Evolutionary conservation across 2,329 filamentous ascomycete genomes (phyloP).

Genomic region (Cytospora schulzeri): DNA sequence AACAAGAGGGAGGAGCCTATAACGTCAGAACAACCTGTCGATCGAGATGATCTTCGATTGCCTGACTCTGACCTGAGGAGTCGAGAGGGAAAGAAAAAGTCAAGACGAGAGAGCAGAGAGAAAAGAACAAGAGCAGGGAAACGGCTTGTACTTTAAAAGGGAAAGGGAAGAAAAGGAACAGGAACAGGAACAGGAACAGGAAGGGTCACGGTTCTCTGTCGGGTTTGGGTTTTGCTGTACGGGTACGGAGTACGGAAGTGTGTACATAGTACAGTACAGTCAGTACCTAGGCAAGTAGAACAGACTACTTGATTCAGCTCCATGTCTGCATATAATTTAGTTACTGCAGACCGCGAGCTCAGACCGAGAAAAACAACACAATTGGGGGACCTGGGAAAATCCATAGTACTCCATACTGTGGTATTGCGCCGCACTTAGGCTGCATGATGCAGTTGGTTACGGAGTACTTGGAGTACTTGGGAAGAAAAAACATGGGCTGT

Average conservation of each 20-base stretch:
- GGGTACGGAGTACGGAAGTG: neutral
- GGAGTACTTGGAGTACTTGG: too few relatives aligned
- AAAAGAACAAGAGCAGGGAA: conserved; percentile 1
- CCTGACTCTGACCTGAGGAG: neutral
- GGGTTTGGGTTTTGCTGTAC: conserved; percentile 1
- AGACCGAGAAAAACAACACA: too few relatives aligned
- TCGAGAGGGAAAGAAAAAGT: conserved; percentile 8
- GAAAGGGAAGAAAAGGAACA: neutral
- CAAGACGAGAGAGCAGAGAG: neutral
- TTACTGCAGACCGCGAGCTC: too few relatives aligned
- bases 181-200: neutral
- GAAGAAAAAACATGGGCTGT: neutral
- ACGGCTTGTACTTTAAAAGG: neutral
- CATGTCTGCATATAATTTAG: too few relatives aligned
- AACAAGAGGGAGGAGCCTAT: conserved; percentile 12
- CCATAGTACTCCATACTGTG: too few relatives aligned
- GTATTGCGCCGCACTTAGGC: too few relatives aligned
- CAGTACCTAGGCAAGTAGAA: neutral
- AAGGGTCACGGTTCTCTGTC: neutral
- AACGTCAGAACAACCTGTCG: conserved; percentile 18
- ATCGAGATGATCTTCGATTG: conserved; percentile 18
- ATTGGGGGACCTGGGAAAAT: too few relatives aligned
- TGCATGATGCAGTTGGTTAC: too few relatives aligned
- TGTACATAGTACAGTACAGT: too few relatives aligned
- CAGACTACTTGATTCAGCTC: too few relatives aligned